These are phyloP conservation scores for Microbotryum lychnidis-dioicae DNA, from an alignment of 1,284 basidiomycete genomes.

Conservation along the genomic window DNA sequence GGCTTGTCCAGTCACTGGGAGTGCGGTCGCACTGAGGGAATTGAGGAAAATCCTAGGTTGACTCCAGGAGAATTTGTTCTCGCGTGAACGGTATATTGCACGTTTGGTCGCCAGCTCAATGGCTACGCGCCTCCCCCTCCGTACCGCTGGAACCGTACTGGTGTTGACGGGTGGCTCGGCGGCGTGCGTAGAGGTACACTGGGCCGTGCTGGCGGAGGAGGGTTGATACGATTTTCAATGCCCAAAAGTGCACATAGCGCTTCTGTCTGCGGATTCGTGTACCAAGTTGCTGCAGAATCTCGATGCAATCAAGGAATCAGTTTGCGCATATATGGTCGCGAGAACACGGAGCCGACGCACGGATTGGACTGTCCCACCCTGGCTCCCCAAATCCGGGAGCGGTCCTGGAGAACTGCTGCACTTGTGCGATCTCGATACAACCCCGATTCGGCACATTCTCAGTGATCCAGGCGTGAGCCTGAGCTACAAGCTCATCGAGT, in stretches of 20 bases:
- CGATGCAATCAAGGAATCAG: constrained; percentile 38
- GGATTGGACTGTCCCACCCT: background rate
- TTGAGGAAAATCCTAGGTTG: constrained; percentile 66
- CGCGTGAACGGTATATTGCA: no score
- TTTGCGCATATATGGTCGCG: no score
- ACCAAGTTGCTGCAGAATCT: constrained; percentile 54
- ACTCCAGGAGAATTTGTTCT: no score
- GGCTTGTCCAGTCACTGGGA: constrained; percentile 77
- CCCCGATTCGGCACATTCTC: constrained; percentile 47
- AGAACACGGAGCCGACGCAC: background rate
- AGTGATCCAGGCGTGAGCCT: constrained; percentile 60
- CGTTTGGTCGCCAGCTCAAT: no score
- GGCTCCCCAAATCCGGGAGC: constrained; percentile 54
- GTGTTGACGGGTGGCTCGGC: no score
- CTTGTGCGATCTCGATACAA: constrained; percentile 47
- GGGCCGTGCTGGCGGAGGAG: constrained; percentile 16
- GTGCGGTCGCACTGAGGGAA: constrained; percentile 65
- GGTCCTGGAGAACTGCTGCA: constrained; percentile 65
- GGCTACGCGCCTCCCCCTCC: no score
- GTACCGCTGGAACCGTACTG: no score
- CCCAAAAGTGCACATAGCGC: constrained; percentile 72
- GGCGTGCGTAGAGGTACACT: no score
- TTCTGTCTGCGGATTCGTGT: constrained; percentile 83
- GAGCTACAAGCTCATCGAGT: constrained; percentile 49
- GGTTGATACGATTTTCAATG: constrained; percentile 72